phyloP scores from a whole-genome alignment of 2,329 filamentous ascomycete species.

The Stachybotrys chartarum region DNA sequence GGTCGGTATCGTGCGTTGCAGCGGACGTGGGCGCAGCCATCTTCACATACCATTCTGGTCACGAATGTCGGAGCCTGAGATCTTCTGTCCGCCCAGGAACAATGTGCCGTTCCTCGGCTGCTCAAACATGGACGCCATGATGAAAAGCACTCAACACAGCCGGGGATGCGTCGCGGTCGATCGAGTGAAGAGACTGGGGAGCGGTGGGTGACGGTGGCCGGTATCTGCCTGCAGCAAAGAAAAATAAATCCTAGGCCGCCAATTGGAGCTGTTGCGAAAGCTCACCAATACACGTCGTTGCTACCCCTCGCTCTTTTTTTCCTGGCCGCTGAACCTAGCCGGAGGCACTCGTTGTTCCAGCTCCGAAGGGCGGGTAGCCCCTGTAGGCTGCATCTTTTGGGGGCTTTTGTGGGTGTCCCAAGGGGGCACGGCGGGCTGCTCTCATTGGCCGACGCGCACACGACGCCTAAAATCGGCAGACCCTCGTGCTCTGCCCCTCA shows the following conservation, averaged over 20 bases:
- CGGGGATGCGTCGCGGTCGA: constrained; percentile 2
- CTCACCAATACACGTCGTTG: constrained; percentile 1
- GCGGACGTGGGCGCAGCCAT: not conserved
- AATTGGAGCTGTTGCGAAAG: constrained; percentile 3
- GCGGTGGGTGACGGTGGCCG: not conserved
- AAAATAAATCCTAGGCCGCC: not conserved
- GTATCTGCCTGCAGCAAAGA: not conserved
- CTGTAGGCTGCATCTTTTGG: not conserved
- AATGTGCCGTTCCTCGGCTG: constrained; percentile 91
- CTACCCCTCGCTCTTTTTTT: not conserved
- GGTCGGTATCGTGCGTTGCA: not conserved
- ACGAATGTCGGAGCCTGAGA: constrained; percentile 90
- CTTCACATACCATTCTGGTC: constrained; percentile 76
- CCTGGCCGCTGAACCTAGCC: not conserved
- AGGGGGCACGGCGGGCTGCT: not conserved
- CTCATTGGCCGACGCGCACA: constrained; percentile 11
- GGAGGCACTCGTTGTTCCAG: not conserved
- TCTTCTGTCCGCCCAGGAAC: constrained; percentile 96
- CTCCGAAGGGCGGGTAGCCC: not conserved
- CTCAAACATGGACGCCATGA: constrained; percentile 94
- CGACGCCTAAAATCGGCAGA: not conserved
- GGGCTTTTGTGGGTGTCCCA: too few relatives aligned
- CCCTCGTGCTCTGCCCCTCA: constrained; percentile 13
- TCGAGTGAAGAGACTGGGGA: not conserved
- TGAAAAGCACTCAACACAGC: constrained; percentile 13